Evolutionary conservation across 371 early-diverging fungal genomes (phyloP), one percentile per base, ranked within the genome.

Genomic region (Dichotomocladium elegans): DNA sequence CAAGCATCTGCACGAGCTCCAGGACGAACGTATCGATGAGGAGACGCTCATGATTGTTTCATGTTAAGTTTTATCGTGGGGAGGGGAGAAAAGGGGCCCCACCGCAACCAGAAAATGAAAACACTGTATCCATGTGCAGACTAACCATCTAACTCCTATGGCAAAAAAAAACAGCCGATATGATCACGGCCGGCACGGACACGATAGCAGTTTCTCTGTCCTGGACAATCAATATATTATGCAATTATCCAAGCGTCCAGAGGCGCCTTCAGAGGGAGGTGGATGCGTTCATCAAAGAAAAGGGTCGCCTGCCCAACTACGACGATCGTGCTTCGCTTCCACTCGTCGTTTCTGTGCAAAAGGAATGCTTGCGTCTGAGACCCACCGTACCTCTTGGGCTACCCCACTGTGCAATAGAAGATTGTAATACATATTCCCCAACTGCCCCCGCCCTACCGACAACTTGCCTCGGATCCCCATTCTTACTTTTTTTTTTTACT

Each of bases 311-410:
- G 3, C 65, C 64, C 4, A 29, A 25, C 11, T 60, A 52, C 29
- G 15, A 41, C 6, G 51, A 57, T 7, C 53, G 59, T 19, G 56
- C 55, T 12, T 6, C 21, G 0, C 12, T 59, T 7, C 64, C 56
- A 28, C 59, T 47, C 22, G 15, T 42, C 22, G 34, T 49, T 10
- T 50, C 56, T 26, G 53, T 49, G 0, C 52, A 52, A 30, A 55
- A 46, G 34, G 64, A 63, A 26, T 51, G 56, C 19, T 15, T 63
- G 45, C 52, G 64, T 12, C 47, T 45, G 19, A 44, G 59, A 9
- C 58, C 53, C 9, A 44, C 45, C 6, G 27, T 35, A 1, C 12
- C 12, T 0, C 46, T 58, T 27, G 55, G 52, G 3, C 19, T 58
- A 14, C 35, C 49, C 22, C 64, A 50, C 33, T 19, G n/a, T 12